These are phyloP conservation scores for Salvia miltiorrhiza DNA, from an alignment of 257 asterid genomes.

Conservation along the genomic window DNA sequence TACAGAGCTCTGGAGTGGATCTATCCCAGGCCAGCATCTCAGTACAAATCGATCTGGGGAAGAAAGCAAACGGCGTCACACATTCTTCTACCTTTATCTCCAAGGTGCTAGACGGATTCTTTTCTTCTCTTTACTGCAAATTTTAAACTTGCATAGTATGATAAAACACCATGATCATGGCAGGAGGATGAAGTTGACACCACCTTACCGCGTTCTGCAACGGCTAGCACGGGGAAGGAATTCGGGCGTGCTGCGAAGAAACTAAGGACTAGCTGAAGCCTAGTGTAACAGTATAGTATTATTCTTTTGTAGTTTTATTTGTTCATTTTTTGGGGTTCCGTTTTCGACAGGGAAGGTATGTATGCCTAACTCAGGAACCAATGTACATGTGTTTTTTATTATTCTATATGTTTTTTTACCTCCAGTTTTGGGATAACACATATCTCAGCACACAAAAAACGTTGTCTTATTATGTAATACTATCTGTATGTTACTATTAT, in stretches of 20 bases:
- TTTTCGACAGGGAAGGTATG: constrained; percentile 24
- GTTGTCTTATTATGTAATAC: constrained; percentile 4
- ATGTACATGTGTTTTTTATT: constrained; percentile 51
- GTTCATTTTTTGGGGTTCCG: constrained; percentile 32
- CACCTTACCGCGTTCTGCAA: constrained; percentile 34
- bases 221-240: constrained; percentile 48
- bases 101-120: constrained; percentile 45
- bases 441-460: constrained; percentile 25
- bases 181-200: constrained; percentile 42
- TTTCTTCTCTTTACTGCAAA: not conserved
- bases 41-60: constrained; percentile 83
- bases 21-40: constrained; percentile 81
- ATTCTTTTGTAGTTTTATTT: constrained; percentile 46
- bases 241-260: constrained; percentile 57
- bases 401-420: constrained; percentile 18
- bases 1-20: constrained; percentile 81
- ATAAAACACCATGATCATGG: not conserved
- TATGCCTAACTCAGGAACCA: constrained; percentile 34
- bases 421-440: constrained; percentile 40
- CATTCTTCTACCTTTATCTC: constrained; percentile 44
- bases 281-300: constrained; percentile 33
- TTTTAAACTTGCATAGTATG: not conserved
- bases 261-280: constrained; percentile 62
- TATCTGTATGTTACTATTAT: constrained; percentile 20
- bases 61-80: constrained; percentile 44